Evolutionary conservation across 2,329 filamentous ascomycete genomes (phyloP).

Genomic region (Rhynchosporium agropyri): DNA sequence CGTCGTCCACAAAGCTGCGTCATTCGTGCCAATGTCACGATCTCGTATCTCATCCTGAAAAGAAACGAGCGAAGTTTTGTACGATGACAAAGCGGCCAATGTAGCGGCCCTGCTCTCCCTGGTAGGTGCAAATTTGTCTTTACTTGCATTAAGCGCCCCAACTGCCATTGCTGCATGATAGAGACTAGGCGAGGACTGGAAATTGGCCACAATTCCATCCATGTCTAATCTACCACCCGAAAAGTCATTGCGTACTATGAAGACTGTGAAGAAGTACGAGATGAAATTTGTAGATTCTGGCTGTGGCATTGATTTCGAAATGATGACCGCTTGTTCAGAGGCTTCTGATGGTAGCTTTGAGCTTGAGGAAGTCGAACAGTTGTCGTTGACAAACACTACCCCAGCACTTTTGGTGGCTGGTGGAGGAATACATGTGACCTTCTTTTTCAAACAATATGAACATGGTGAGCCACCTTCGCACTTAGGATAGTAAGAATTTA

Average conservation of each 20-base stretch:
- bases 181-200: conserved; percentile 28
- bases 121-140: conserved; percentile 1
- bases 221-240: conserved; percentile 20
- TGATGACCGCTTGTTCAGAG: neutral
- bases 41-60: conserved; percentile 24
- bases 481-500: conserved; percentile 24
- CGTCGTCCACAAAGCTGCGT: conserved; percentile 33
- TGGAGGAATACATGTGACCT: conserved; percentile 27
- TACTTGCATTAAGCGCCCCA: conserved; percentile 30
- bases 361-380: neutral
- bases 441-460: conserved; percentile 31
- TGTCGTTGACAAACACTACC: conserved; percentile 22
- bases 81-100: conserved; percentile 27
- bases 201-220: conserved; percentile 21
- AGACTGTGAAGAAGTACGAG: conserved; percentile 29
- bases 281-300: conserved; percentile 18
- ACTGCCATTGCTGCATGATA: conserved; percentile 31
- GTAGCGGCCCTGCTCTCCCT: conserved; percentile 12
- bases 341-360: neutral
- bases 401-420: neutral
- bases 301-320: neutral
- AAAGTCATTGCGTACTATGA: conserved; percentile 31
- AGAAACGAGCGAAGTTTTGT: conserved; percentile 24
- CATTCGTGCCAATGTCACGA: conserved; percentile 15
- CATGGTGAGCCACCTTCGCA: conserved; percentile 32